A percentile compares a stretch with the other conserved stretches of the same genome.
These are phyloP conservation scores for Pogostemon cablin DNA, from an alignment of 257 asterid species.

Conservation along the genomic window DNA sequence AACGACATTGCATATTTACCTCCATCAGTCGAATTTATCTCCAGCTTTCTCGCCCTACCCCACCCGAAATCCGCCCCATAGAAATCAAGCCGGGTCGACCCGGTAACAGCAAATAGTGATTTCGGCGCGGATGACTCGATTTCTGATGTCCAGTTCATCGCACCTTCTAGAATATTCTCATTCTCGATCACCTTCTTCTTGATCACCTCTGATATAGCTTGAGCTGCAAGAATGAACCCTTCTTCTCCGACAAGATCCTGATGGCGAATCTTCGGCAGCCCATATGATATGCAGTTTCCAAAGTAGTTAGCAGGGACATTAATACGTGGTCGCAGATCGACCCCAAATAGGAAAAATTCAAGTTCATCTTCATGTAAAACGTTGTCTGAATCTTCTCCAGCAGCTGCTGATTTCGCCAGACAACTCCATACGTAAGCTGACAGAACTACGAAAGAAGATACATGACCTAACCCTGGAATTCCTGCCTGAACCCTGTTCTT, in stretches of 20 bases:
- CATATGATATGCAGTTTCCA: conserved; percentile 34
- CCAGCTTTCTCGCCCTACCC: conserved; percentile 46
- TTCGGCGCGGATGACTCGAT: neutral
- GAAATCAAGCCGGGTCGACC: conserved; percentile 39
- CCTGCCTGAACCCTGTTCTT: conserved; percentile 37
- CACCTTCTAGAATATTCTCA: conserved; percentile 26
- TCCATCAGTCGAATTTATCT: conserved; percentile 42
- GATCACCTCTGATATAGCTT: conserved; percentile 31
- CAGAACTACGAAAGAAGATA: conserved; percentile 44
- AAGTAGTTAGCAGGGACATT: conserved; percentile 39
- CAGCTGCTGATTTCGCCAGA: conserved; percentile 35
- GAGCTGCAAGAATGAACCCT: conserved; percentile 41
- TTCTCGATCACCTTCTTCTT: conserved; percentile 28
- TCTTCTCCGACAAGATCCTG: conserved; percentile 22
- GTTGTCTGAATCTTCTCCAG: neutral
- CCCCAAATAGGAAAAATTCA: conserved; percentile 37
- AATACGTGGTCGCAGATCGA: conserved; percentile 36
- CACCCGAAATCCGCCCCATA: conserved; percentile 49
- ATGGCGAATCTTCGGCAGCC: conserved; percentile 10
- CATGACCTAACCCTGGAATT: conserved; percentile 24
- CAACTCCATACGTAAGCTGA: conserved; percentile 52
- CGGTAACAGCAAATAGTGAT: conserved; percentile 25
- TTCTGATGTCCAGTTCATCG: conserved; percentile 8
- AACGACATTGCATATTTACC: conserved; percentile 39
- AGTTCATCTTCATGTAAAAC: conserved; percentile 2